phyloP scores from a whole-genome alignment of 371 early-diverging fungal species.

The Cokeromyces recurvatus region DNA sequence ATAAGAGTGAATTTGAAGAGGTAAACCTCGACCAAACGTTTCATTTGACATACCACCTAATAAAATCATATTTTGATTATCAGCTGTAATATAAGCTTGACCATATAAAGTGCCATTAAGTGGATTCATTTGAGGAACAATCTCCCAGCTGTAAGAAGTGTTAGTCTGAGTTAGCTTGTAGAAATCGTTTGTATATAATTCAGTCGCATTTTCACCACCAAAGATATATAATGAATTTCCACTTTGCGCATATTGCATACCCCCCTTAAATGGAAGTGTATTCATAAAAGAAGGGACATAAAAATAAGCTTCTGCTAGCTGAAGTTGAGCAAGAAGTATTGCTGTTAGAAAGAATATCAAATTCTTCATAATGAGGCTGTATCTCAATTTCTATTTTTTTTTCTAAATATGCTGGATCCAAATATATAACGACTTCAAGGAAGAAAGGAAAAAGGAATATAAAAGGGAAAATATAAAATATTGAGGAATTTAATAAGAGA shows the following conservation, averaged over 20 bases:
- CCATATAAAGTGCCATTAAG: conserved; percentile 13
- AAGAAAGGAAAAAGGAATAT: not conserved
- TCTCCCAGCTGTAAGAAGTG: conserved; percentile 15
- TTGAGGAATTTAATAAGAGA: not conserved
- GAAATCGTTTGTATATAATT: conserved; percentile 17
- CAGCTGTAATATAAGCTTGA: conserved; percentile 16
- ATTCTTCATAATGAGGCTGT: conserved; percentile 4
- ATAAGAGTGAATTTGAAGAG: conserved; percentile 16
- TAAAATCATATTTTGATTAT: conserved; percentile 15
- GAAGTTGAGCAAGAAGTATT: conserved; percentile 3
- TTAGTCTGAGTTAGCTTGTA: conserved; percentile 21
- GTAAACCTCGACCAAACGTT: not conserved
- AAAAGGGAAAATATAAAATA: not conserved
- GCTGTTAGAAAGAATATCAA: conserved; percentile 7
- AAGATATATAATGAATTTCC: conserved; percentile 19
- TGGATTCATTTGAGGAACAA: conserved; percentile 18
- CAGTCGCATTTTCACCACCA: conserved; percentile 27
- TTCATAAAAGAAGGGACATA: conserved; percentile 20
- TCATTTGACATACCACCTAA: conserved; percentile 19
- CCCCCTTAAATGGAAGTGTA: conserved; percentile 23
- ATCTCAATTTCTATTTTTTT: conserved; percentile 1
- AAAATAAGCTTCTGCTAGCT: conserved; percentile 19
- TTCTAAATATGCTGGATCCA: not conserved
- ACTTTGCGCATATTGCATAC: conserved; percentile 24
- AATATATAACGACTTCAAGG: not conserved